phyloP scores from a whole-genome alignment of 1,139 yeast genomes.

The Yamadazyma songkhlaensis region DNA sequence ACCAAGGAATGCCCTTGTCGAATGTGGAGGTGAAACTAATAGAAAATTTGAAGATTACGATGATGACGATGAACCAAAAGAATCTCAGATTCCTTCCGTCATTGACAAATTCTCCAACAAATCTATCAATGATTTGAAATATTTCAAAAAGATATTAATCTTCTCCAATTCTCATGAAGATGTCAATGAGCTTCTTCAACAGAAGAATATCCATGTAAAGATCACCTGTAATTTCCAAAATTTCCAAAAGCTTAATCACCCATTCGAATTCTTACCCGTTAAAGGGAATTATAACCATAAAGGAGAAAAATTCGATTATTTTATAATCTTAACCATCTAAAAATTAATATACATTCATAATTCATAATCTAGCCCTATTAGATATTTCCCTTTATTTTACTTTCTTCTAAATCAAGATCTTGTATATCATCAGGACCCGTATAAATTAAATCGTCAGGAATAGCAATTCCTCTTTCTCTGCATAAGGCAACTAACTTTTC shows the following conservation, averaged over 20 bases:
- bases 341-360: neutral
- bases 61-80: constrained; percentile 32
- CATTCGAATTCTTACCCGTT: constrained; percentile 28
- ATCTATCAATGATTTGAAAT: constrained; percentile 4
- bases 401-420: constrained; percentile 13
- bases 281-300: constrained; percentile 17
- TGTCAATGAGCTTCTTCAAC: constrained; percentile 12
- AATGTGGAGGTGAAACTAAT: constrained; percentile 70
- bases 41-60: constrained; percentile 33
- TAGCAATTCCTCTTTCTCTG: constrained; percentile 31
- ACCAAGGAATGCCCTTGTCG: constrained; percentile 71
- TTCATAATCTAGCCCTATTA: neutral
- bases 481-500: constrained; percentile 33
- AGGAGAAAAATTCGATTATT: constrained; percentile 20
- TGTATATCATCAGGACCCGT: constrained; percentile 33
- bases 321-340: constrained; percentile 22
- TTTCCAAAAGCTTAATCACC: neutral
- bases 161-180: constrained; percentile 9
- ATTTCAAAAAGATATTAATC: constrained; percentile 7
- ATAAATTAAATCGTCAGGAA: constrained; percentile 38
- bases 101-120: no score
- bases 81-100: neutral
- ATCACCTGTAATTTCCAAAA: constrained; percentile 9
- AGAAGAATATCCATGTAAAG: constrained; percentile 4
- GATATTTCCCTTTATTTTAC: constrained; percentile 6